phyloP scores from a whole-genome alignment of 257 asterid species.

The Scutellaria galericulata region DNA sequence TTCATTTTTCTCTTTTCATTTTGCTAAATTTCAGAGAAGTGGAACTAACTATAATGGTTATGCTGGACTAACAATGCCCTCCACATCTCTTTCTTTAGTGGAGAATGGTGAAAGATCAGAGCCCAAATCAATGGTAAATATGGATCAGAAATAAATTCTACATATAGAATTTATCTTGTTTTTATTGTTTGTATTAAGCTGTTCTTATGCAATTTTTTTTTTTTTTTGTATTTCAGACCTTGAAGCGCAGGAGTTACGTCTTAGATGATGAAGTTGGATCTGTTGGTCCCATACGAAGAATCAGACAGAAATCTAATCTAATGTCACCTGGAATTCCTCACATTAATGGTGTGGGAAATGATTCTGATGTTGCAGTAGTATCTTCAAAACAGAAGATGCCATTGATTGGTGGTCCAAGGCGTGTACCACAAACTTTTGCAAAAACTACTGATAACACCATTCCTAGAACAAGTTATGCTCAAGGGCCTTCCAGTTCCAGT shows the following conservation, averaged over 20 bases:
- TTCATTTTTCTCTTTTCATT: conserved; percentile 11
- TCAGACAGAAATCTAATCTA: conserved; percentile 64
- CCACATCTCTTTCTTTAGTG: conserved; percentile 41
- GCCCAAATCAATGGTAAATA: conserved; percentile 51
- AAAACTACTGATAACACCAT: conserved; percentile 33
- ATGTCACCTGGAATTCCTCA: conserved; percentile 42
- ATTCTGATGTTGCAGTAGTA: conserved; percentile 40
- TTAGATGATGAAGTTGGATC: conserved; percentile 72
- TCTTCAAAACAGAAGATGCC: conserved; percentile 44
- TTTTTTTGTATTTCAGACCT: conserved; percentile 49
- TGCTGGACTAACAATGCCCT: conserved; percentile 44
- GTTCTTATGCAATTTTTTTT: not conserved
- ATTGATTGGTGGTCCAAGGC: conserved; percentile 30
- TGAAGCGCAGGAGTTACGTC: conserved; percentile 66
- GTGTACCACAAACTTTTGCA: conserved; percentile 34
- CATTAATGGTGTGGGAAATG: conserved; percentile 39
- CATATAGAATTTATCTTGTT: conserved; percentile 14
- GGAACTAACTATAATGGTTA: conserved; percentile 40
- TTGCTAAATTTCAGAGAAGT: conserved; percentile 49
- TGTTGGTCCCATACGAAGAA: conserved; percentile 68
- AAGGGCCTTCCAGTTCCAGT: conserved; percentile 54
- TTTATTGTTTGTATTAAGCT: not conserved
- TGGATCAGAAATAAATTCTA: conserved; percentile 9
- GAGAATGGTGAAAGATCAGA: conserved; percentile 46
- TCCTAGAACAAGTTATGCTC: conserved; percentile 54